Evolutionary conservation across 2,329 filamentous ascomycete genomes (phyloP).

Genomic region (Talaromyces sp.): DNA sequence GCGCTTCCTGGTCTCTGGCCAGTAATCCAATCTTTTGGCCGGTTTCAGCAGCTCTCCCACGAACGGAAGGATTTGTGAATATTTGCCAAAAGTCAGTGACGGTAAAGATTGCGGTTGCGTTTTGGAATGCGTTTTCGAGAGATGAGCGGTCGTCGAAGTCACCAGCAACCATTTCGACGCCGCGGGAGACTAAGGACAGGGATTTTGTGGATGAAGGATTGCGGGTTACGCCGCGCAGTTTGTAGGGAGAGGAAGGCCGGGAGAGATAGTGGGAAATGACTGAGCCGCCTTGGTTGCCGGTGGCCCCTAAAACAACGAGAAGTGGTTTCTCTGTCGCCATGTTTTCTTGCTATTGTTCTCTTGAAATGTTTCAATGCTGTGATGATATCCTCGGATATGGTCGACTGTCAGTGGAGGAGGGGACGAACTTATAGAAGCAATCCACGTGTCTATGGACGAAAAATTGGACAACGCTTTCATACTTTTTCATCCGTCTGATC

Average conservation of each 20-base stretch:
- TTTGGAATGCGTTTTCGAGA: slow-evolving; percentile 32
- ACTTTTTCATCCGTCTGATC: too few relatives aligned
- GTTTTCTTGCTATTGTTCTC: not conserved
- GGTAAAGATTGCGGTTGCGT: slow-evolving; percentile 51
- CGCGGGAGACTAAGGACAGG: slow-evolving; percentile 22
- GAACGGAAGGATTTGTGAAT: slow-evolving; percentile 25
- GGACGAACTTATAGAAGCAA: too few relatives aligned
- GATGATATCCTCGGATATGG: not conserved
- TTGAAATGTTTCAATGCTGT: not conserved
- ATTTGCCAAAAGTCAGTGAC: slow-evolving; percentile 48
- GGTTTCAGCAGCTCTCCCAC: not conserved
- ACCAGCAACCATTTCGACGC: slow-evolving; percentile 29
- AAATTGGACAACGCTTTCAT: too few relatives aligned
- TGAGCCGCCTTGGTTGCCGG: slow-evolving; percentile 41
- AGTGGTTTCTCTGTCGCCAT: slow-evolving; percentile 3
- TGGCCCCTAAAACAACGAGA: slow-evolving; percentile 56
- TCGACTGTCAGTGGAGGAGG: too few relatives aligned
- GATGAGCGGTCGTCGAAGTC: slow-evolving; percentile 29
- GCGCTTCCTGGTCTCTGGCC: not conserved
- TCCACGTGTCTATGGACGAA: too few relatives aligned
- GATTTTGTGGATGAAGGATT: slow-evolving; percentile 26
- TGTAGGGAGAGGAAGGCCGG: slow-evolving; percentile 21
- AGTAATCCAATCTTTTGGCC: not conserved
- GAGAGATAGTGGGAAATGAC: slow-evolving; percentile 4
- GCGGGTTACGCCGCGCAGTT: slow-evolving; percentile 33